Conservation (phyloP, 306 rosid species). For the Clitoria ternatea region DNA sequence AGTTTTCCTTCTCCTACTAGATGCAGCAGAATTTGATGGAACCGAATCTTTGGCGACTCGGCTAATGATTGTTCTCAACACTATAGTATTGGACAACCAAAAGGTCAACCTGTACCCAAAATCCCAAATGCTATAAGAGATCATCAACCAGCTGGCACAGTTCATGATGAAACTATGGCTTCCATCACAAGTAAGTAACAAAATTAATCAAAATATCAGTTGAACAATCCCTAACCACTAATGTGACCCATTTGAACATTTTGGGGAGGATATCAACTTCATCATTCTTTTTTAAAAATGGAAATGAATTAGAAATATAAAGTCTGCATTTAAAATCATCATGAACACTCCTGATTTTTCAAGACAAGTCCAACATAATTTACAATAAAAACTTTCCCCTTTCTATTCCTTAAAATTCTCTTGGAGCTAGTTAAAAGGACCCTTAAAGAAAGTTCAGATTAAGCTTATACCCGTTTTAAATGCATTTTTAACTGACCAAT, state of each 20-base stretch:
- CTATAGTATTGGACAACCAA: slow-evolving; percentile 69
- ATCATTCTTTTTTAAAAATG: background rate
- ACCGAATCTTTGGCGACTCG: slow-evolving; percentile 30
- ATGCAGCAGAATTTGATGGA: slow-evolving; percentile 33
- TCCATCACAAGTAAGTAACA: background rate
- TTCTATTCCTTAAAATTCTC: too few species aligned
- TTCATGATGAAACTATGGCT: background rate
- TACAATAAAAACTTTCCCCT: too few species aligned
- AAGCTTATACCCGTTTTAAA: background rate
- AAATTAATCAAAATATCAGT: slow-evolving; percentile 9
- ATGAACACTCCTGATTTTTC: too few species aligned
- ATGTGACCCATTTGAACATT: slow-evolving; percentile 4
- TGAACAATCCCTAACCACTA: slow-evolving; percentile 17
- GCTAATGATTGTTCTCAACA: slow-evolving; percentile 62
- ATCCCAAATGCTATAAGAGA: slow-evolving; percentile 8
- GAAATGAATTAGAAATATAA: too few species aligned
- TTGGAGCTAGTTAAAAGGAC: too few species aligned
- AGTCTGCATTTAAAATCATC: too few species aligned
- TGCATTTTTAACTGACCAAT: background rate
- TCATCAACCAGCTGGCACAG: slow-evolving; percentile 8
- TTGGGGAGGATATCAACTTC: slow-evolving; percentile 3
- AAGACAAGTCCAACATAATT: too few species aligned
- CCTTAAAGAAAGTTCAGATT: background rate
- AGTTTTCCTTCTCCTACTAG: slow-evolving; percentile 35
- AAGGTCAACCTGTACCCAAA: slow-evolving; percentile 68